Percentiles rank a stretch among this genome's conserved stretches.
Conservation (phyloP, 2,329 filamentous ascomycete genomes). For the Sarocladium strictum region DNA sequence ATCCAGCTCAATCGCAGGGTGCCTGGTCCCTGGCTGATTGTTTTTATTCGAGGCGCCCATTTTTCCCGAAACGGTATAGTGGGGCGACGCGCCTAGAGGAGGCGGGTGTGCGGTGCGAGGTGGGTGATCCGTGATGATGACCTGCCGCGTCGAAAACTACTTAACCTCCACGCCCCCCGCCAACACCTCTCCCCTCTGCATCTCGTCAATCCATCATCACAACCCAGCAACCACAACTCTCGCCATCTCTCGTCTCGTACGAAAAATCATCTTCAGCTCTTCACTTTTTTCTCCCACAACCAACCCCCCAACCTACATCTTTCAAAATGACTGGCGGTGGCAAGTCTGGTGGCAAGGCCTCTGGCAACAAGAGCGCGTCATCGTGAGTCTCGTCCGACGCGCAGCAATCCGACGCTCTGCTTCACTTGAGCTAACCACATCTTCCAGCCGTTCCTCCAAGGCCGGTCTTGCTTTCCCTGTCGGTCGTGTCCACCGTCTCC, state of each 20-base stretch:
- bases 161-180: constrained; percentile 46
- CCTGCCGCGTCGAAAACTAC: constrained; percentile 47
- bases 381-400: constrained; percentile 65
- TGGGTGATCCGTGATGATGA: constrained; percentile 46
- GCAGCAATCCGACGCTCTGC: background rate
- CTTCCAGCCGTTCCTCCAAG: constrained; percentile 87
- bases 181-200: constrained; percentile 26
- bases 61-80: constrained; percentile 28
- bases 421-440: constrained; percentile 8
- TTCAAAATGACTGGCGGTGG: constrained; percentile 99
- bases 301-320: constrained; percentile 11
- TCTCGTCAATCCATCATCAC: constrained; percentile 29
- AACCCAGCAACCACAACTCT: constrained; percentile 21
- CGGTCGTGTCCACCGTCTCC: constrained; percentile 97
- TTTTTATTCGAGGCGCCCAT: constrained; percentile 23
- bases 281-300: constrained; percentile 14
- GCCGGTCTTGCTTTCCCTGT: constrained; percentile 98
- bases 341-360: constrained; percentile 99
- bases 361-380: constrained; percentile 97
- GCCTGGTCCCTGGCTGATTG: constrained; percentile 12
- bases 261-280: constrained; percentile 9
- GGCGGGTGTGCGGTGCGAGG: constrained; percentile 11
- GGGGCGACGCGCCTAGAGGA: constrained; percentile 20
- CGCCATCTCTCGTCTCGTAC: constrained; percentile 18
- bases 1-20: background rate